A percentile compares a stretch with the other conserved stretches of the same genome.
Conservation (phyloP, 2,329 filamentous ascomycete genomes). For the Trichoderma gracile region DNA sequence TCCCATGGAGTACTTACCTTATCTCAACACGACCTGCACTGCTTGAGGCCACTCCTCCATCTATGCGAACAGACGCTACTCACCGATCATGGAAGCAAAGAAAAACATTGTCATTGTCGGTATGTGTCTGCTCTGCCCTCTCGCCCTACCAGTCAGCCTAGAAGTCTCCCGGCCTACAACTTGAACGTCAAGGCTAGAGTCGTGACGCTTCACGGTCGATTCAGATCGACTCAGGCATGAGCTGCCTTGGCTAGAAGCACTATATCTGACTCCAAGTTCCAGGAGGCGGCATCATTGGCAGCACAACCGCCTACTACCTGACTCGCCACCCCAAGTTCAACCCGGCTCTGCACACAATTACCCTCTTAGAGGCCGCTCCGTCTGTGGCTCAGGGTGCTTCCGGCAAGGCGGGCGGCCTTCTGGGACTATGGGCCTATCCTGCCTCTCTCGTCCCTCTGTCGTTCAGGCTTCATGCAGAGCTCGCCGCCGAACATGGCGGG, state of each 20-base stretch:
- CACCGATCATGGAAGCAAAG: constrained; percentile 38
- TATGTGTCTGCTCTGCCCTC: constrained; percentile 33
- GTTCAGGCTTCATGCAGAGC: constrained; percentile 77
- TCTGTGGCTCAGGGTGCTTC: constrained; percentile 88
- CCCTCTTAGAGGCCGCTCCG: constrained; percentile 79
- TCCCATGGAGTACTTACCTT: background rate
- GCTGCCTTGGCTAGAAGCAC: background rate
- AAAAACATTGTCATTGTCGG: constrained; percentile 55
- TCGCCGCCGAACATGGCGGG: constrained; percentile 82
- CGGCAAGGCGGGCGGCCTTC: constrained; percentile 88
- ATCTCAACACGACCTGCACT: background rate
- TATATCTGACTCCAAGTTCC: constrained; percentile 19
- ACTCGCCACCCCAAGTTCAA: constrained; percentile 83
- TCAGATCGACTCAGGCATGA: background rate
- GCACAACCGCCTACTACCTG: constrained; percentile 86
- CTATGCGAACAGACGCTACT: background rate
- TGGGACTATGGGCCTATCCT: constrained; percentile 92
- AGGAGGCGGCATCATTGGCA: constrained; percentile 93
- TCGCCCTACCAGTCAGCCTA: background rate
- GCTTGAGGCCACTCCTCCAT: background rate
- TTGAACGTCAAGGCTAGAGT: background rate
- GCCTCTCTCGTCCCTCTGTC: constrained; percentile 79
- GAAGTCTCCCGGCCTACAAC: background rate
- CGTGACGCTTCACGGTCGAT: background rate
- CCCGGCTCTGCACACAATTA: constrained; percentile 72